Evolutionary conservation across 371 early-diverging fungal genomes (phyloP).

Genomic region (Circinella minor): DNA sequence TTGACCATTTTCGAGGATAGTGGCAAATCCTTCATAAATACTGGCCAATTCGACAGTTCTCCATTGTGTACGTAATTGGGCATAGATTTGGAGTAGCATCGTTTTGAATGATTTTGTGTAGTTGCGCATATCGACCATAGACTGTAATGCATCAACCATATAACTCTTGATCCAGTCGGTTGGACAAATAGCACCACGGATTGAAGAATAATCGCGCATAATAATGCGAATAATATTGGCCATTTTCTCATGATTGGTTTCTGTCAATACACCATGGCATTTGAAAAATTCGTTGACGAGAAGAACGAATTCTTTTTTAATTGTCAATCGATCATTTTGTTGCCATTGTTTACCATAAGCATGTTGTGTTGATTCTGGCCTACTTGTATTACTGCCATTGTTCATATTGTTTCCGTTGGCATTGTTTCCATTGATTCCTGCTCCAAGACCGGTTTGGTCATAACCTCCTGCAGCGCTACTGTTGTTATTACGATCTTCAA

Average conservation of each 20-base stretch:
- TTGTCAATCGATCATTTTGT: conserved; percentile 66
- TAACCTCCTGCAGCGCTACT: background rate
- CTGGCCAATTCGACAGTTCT: conserved; percentile 59
- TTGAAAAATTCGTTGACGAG: conserved; percentile 57
- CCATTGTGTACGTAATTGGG: conserved; percentile 52
- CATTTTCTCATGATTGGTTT: conserved; percentile 59
- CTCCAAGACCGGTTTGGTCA: no score
- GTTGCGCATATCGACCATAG: conserved; percentile 43
- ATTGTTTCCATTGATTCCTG: background rate
- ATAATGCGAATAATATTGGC: conserved; percentile 54
- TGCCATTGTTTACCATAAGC: conserved; percentile 71
- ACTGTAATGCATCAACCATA: conserved; percentile 38
- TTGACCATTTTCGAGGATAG: conserved; percentile 48
- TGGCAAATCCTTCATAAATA: conserved; percentile 53
- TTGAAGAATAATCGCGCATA: conserved; percentile 54
- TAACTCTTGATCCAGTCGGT: conserved; percentile 67
- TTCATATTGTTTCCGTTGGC: background rate
- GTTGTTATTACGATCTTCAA: conserved; percentile 15
- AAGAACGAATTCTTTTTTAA: conserved; percentile 61
- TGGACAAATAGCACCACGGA: conserved; percentile 43
- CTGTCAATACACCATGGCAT: conserved; percentile 51
- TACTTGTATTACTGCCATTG: background rate
- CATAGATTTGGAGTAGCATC: conserved; percentile 46
- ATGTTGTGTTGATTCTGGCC: conserved; percentile 41
- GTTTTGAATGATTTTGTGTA: conserved; percentile 48